Conservation (phyloP, 345 rosid genomes). For the Eutrema heterophyllum region DNA sequence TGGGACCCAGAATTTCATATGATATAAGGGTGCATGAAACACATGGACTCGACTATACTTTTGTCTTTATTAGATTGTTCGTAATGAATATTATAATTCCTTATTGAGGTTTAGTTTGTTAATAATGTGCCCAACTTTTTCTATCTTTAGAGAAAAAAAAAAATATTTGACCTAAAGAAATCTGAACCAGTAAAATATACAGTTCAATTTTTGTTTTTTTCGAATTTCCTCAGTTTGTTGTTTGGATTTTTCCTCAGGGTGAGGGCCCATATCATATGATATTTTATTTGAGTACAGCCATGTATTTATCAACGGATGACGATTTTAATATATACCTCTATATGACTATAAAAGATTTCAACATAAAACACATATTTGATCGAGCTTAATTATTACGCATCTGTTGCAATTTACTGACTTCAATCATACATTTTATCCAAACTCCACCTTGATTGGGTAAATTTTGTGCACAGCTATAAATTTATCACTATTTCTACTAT, state of each 20-base stretch:
- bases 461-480: background rate
- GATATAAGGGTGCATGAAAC: conserved; percentile 16
- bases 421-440: background rate
- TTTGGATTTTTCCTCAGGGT: background rate
- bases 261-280: background rate
- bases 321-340: no score
- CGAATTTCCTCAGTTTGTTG: background rate
- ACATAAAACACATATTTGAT: background rate
- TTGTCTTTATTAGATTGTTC: background rate
- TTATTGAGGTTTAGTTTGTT: background rate
- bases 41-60: conserved; percentile 9
- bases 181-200: background rate
- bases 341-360: no score
- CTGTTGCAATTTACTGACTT: background rate
- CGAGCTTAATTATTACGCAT: background rate
- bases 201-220: background rate
- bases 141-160: background rate
- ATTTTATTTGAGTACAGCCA: background rate
- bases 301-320: background rate
- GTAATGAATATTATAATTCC: background rate
- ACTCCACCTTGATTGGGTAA: background rate
- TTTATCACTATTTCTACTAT: background rate
- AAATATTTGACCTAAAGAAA: background rate
- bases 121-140: background rate
- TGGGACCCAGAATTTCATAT: conserved; percentile 11